These are phyloP conservation scores for Amphibolis antarctica DNA, from an alignment of 106 monocot genomes.

Conservation along the genomic window DNA sequence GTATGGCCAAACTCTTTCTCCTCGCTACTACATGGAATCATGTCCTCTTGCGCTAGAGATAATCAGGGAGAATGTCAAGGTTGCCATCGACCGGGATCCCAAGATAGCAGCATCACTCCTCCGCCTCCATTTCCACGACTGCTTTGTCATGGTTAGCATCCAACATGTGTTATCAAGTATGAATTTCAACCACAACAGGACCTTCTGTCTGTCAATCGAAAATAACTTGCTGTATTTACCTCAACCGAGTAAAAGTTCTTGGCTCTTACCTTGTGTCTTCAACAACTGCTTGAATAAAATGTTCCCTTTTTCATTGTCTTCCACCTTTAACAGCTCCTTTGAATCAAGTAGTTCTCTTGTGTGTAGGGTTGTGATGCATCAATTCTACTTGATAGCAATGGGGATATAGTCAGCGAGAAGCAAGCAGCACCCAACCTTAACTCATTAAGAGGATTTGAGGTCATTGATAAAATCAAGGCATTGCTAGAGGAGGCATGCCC, in stretches of 20 bases:
- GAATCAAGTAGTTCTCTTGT: not conserved
- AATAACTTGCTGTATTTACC: too few relatives aligned
- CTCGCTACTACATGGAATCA: conserved; percentile 41
- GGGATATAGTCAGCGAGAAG: conserved; percentile 33
- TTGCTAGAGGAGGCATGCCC: conserved; percentile 41
- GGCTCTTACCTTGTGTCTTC: not conserved
- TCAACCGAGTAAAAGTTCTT: not conserved
- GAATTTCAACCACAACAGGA: too few relatives aligned
- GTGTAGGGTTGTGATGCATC: conserved; percentile 55
- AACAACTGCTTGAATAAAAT: not conserved
- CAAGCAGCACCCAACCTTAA: conserved; percentile 31
- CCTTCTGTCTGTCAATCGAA: too few relatives aligned
- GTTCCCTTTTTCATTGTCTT: not conserved
- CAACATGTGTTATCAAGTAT: too few relatives aligned
- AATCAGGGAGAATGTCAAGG: conserved; percentile 32
- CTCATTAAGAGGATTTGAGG: conserved; percentile 38
- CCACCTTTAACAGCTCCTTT: not conserved
- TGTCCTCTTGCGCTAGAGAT: conserved; percentile 49
- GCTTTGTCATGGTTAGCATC: conserved; percentile 39
- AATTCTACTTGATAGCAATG: conserved; percentile 23
- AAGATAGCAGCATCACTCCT: conserved; percentile 38
- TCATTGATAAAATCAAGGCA: conserved; percentile 38
- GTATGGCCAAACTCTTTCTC: conserved; percentile 15
- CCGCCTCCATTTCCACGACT: conserved; percentile 67
- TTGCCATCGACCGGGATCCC: conserved; percentile 36